Evolutionary conservation across 2,329 filamentous ascomycete genomes (phyloP).

Genomic region (Xylariales sp.): DNA sequence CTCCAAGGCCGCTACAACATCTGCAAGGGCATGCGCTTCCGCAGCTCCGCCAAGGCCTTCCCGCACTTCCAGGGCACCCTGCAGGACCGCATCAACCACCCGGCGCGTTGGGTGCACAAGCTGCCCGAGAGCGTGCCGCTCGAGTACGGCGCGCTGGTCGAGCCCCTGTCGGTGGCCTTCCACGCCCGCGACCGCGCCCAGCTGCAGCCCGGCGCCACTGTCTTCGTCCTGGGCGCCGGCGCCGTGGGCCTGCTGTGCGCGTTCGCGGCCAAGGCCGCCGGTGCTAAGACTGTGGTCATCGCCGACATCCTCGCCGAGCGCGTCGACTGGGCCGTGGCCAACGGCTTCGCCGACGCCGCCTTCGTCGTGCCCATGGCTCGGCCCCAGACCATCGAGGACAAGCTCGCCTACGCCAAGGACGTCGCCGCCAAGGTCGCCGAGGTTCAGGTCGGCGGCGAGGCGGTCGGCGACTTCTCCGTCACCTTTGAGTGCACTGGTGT

Average conservation of each 20-base stretch:
- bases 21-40: slow-evolving; percentile 52
- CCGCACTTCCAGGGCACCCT: slow-evolving; percentile 57
- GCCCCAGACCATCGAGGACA: slow-evolving; percentile 46
- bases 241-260: slow-evolving; percentile 57
- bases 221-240: slow-evolving; percentile 57
- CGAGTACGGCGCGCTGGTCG: slow-evolving; percentile 52
- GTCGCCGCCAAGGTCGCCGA: slow-evolving; percentile 40
- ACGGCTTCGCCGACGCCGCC: slow-evolving; percentile 51
- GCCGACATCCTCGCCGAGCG: slow-evolving; percentile 54
- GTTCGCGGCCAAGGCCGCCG: slow-evolving; percentile 48
- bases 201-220: slow-evolving; percentile 32
- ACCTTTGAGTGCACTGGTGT: slow-evolving; percentile 80
- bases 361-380: slow-evolving; percentile 45
- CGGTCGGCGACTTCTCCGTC: slow-evolving; percentile 59
- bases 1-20: slow-evolving; percentile 56
- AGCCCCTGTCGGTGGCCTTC: slow-evolving; percentile 56
- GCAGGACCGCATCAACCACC: slow-evolving; percentile 52
- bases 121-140: slow-evolving; percentile 44
- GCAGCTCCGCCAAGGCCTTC: slow-evolving; percentile 51
- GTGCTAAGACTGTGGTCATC: slow-evolving; percentile 42
- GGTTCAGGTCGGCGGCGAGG: slow-evolving; percentile 21
- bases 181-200: slow-evolving; percentile 47
- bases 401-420: slow-evolving; percentile 45
- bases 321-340: slow-evolving; percentile 50
- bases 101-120: slow-evolving; percentile 53